Evolutionary conservation across 345 rosid genomes (phyloP).

Genomic region (Eucalyptus virginea): DNA sequence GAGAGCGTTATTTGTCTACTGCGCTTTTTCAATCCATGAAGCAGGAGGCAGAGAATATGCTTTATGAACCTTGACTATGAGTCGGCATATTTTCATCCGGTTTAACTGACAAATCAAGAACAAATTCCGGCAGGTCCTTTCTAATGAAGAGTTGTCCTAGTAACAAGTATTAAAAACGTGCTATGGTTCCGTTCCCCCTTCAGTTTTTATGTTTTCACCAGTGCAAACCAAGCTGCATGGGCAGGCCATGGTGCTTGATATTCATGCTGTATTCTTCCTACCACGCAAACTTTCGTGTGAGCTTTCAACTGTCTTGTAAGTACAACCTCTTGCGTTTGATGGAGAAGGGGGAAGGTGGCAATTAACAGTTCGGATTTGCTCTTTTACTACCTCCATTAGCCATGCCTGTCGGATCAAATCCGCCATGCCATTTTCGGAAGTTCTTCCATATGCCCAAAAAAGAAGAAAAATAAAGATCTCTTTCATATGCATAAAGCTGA

Average conservation of each 20-base stretch:
- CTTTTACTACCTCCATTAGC: background rate
- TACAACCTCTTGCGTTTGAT: background rate
- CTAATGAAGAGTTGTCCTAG: background rate
- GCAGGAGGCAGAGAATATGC: conserved; percentile 15
- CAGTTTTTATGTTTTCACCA: background rate
- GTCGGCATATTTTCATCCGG: background rate
- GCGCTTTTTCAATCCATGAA: conserved; percentile 11
- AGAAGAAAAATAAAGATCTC: background rate
- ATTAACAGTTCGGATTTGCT: background rate
- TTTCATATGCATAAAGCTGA: background rate
- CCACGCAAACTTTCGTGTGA: background rate
- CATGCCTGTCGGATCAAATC: background rate
- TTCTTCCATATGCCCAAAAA: background rate
- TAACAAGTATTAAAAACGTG: background rate
- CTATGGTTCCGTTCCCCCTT: background rate
- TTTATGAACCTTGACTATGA: background rate
- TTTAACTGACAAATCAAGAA: background rate
- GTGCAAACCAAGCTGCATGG: background rate
- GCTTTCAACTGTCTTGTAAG: conserved; percentile 7
- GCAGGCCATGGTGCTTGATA: background rate
- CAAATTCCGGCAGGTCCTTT: background rate
- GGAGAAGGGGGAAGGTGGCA: background rate
- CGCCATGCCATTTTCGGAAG: background rate
- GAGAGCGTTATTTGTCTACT: conserved; percentile 20
- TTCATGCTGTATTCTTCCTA: background rate